phyloP scores from a whole-genome alignment of 179 eudicot genomes.

The Silene vulgaris region DNA sequence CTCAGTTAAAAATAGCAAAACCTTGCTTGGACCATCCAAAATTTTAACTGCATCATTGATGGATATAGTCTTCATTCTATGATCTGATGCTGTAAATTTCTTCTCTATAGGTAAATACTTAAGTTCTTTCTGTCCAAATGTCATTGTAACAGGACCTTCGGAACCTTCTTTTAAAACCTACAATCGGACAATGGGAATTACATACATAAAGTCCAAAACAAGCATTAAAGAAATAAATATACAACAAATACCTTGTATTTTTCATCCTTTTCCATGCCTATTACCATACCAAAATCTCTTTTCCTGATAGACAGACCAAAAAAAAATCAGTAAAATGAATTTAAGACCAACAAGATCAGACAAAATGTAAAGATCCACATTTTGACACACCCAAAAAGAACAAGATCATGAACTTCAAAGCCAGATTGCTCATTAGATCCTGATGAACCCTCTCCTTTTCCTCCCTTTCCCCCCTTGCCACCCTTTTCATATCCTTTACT shows the following conservation, averaged over 20 bases:
- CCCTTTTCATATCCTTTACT: slow-evolving; percentile 37
- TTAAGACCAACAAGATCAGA: slow-evolving; percentile 13
- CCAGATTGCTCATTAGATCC: slow-evolving; percentile 38
- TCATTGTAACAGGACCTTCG: slow-evolving; percentile 50
- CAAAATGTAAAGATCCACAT: neutral
- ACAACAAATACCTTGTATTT: slow-evolving; percentile 52
- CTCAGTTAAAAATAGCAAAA: slow-evolving; percentile 28
- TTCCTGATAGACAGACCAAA: slow-evolving; percentile 42
- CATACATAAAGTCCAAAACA: neutral
- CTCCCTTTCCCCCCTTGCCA: slow-evolving; percentile 42
- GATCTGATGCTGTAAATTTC: slow-evolving; percentile 76
- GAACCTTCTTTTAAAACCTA: slow-evolving; percentile 67
- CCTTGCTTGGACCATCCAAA: slow-evolving; percentile 79
- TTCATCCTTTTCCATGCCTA: slow-evolving; percentile 78
- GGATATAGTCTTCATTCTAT: slow-evolving; percentile 53
- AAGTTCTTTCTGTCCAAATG: slow-evolving; percentile 42
- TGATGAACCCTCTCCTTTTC: slow-evolving; percentile 67
- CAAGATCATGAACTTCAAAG: slow-evolving; percentile 82
- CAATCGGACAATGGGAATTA: slow-evolving; percentile 19
- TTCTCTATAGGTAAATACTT: slow-evolving; percentile 59
- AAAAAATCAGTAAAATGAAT: slow-evolving; percentile 8
- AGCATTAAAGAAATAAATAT: neutral
- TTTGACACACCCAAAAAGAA: slow-evolving; percentile 61
- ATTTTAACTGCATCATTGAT: slow-evolving; percentile 61
- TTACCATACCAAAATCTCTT: slow-evolving; percentile 74